These are phyloP conservation scores for Schrenkiella parvula DNA, from an alignment of 345 rosid species.

Conservation along the genomic window DNA sequence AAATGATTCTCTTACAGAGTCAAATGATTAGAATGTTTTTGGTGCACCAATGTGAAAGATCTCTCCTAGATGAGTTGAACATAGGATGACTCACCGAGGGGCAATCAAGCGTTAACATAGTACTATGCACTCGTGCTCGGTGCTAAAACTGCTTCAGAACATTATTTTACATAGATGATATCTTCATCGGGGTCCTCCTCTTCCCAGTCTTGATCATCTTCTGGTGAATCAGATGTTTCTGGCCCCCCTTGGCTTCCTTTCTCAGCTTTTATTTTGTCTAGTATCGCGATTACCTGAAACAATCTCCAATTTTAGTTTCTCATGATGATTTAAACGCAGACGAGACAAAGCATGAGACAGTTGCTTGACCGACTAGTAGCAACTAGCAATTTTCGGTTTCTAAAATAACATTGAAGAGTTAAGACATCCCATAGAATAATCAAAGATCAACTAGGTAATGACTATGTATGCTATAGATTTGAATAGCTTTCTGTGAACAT, in stretches of 20 bases:
- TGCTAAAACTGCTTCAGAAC: background rate
- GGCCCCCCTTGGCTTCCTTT: conserved; percentile 35
- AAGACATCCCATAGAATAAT: background rate
- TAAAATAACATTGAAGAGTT: background rate
- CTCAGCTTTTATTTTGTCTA: conserved; percentile 75
- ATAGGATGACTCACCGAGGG: background rate
- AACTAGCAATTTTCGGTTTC: background rate
- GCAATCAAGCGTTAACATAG: background rate
- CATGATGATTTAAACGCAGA: background rate
- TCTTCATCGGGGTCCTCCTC: conserved; percentile 76
- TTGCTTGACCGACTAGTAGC: background rate
- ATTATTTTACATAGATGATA: conserved; percentile 69
- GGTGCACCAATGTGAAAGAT: background rate
- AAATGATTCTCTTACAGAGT: background rate
- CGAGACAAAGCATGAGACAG: background rate
- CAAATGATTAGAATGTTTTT: background rate
- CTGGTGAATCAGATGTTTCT: conserved; percentile 35
- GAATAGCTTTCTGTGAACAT: no score
- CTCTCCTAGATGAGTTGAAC: background rate
- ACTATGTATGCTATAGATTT: background rate
- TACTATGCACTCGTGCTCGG: background rate
- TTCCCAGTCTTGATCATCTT: conserved; percentile 55
- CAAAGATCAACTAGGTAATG: background rate
- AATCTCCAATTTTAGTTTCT: conserved; percentile 6
- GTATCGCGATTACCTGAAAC: conserved; percentile 70